Percentiles rank a stretch among this genome's conserved stretches.
phyloP scores from a whole-genome alignment of 1,284 basidiomycete species.

The Phaffia rhodozyma region DNA sequence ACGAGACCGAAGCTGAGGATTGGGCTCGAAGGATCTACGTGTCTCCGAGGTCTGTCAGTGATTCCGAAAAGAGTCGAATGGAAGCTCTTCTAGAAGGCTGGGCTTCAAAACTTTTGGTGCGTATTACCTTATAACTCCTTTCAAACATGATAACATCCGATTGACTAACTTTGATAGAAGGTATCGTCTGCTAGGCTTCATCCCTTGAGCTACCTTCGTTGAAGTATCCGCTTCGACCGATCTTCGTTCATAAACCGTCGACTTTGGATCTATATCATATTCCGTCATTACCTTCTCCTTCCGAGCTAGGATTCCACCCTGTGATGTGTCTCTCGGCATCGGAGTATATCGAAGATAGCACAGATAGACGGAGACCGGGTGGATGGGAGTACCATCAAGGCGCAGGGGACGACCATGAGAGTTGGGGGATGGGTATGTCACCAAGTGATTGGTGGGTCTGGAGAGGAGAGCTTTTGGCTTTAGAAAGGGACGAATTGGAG shows the following conservation, averaged over 20 bases:
- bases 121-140: conserved; percentile 1
- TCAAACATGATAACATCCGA: background rate
- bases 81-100: conserved; percentile 64
- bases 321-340: conserved; percentile 36
- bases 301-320: conserved; percentile 26
- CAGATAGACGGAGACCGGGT: conserved; percentile 26
- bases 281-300: background rate
- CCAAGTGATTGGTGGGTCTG: conserved; percentile 28
- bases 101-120: conserved; percentile 51
- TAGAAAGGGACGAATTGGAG: conserved; percentile 28
- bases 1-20: conserved; percentile 6
- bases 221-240: conserved; percentile 32
- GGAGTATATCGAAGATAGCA: conserved; percentile 26
- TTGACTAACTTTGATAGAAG: background rate
- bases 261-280: conserved; percentile 25
- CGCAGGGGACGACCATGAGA: conserved; percentile 37
- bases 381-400: conserved; percentile 37
- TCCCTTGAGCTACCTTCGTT: conserved; percentile 31
- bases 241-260: conserved; percentile 34
- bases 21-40: conserved; percentile 32
- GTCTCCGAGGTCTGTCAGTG: conserved; percentile 31
- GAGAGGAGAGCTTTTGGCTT: conserved; percentile 24
- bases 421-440: conserved; percentile 34
- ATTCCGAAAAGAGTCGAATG: conserved; percentile 33
- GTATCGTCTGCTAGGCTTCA: conserved; percentile 24